Percentiles rank a stretch among this genome's conserved stretches.
phyloP scores from a whole-genome alignment of 768 basidiomycete species.

The Mycena rebaudengoi region DNA sequence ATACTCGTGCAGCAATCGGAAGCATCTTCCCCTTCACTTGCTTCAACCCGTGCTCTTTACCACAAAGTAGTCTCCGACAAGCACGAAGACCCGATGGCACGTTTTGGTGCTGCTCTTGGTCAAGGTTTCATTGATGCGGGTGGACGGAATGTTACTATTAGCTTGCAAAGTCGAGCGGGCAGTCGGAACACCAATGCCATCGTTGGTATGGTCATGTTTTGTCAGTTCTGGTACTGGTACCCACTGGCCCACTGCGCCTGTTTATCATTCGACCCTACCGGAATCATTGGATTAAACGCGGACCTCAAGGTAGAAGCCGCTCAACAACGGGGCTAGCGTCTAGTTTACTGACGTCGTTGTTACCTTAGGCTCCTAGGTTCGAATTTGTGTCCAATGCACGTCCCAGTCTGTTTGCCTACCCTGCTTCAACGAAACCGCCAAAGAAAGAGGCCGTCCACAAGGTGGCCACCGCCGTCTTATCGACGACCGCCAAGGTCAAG shows the following conservation, averaged over 20 bases:
- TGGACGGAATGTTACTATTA: conserved; percentile 95
- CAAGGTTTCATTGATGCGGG: conserved; percentile 99
- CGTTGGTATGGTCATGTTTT: conserved; percentile 98
- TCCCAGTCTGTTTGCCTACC: conserved; percentile 94
- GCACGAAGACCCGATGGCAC: conserved; percentile 98
- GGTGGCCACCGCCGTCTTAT: conserved; percentile 93
- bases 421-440: conserved; percentile 83
- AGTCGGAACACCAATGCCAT: conserved; percentile 93
- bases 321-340: background rate
- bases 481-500: conserved; percentile 97
- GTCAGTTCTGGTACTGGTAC: conserved; percentile 99
- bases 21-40: conserved; percentile 83
- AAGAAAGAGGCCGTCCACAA: conserved; percentile 94
- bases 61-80: conserved; percentile 92
- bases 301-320: conserved; percentile 72
- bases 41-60: conserved; percentile 84
- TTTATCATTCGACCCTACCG: conserved; percentile 94
- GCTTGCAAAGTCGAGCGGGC: conserved; percentile 91
- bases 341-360: conserved; percentile 18
- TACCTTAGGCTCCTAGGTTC: conserved; percentile 90
- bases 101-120: conserved; percentile 94
- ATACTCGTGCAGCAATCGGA: conserved; percentile 97
- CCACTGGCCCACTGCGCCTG: conserved; percentile 94
- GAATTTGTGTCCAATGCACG: conserved; percentile 90
- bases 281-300: conserved; percentile 89